These are phyloP conservation scores for Yamadazyma akitaensis DNA, from an alignment of 805 yeast genomes.

Conservation along the genomic window DNA sequence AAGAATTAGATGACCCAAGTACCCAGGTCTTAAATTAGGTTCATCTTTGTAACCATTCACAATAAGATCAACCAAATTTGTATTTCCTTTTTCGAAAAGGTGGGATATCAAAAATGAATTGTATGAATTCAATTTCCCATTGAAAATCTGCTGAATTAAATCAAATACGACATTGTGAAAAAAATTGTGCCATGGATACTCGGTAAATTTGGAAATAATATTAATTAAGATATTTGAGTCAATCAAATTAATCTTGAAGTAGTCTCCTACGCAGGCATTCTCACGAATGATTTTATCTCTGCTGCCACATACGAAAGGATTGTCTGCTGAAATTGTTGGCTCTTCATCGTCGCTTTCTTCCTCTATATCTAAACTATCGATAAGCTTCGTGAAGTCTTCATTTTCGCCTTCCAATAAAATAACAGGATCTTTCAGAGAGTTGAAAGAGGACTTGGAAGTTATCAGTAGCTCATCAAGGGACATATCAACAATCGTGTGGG, in stretches of 20 bases:
- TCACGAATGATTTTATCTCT: conserved; percentile 37
- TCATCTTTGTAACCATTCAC: conserved; percentile 22
- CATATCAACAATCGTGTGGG: conserved; percentile 35
- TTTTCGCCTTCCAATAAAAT: conserved; percentile 15
- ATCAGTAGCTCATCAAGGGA: conserved; percentile 29
- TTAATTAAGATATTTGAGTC: conserved; percentile 68
- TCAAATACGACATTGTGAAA: conserved; percentile 97
- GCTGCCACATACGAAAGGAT: conserved; percentile 39
- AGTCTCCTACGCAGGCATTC: conserved; percentile 81
- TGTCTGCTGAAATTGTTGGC: conserved; percentile 40
- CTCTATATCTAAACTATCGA: conserved; percentile 26
- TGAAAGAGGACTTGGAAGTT: neutral
- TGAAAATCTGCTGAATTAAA: conserved; percentile 88
- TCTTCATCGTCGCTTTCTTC: conserved; percentile 45
- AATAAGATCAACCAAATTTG: conserved; percentile 27
- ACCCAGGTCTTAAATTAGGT: conserved; percentile 70
- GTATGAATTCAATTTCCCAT: conserved; percentile 89
- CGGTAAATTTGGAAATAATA: conserved; percentile 72
- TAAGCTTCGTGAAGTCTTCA: conserved; percentile 17
- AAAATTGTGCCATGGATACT: conserved; percentile 95
- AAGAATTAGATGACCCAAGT: conserved; percentile 93
- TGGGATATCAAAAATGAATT: conserved; percentile 50
- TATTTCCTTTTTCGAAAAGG: conserved; percentile 19
- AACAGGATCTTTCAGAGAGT: conserved; percentile 16
- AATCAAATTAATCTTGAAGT: conserved; percentile 73